A percentile compares a stretch with the other conserved stretches of the same genome.
These are phyloP conservation scores for Pyracantha coccinea DNA, from an alignment of 331 rosid species.

Conservation along the genomic window DNA sequence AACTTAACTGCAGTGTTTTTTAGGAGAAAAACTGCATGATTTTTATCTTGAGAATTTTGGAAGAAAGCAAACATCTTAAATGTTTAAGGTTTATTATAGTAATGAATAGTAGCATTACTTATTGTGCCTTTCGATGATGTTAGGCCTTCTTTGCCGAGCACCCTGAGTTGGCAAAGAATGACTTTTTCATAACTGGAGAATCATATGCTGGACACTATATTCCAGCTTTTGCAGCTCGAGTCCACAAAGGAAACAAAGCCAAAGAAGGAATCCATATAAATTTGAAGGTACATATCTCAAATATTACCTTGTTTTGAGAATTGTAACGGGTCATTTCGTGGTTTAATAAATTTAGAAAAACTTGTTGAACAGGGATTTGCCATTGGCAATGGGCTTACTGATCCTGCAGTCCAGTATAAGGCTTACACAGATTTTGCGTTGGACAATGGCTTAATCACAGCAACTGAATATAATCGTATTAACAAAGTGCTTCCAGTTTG, in stretches of 20 bases:
- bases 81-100: background rate
- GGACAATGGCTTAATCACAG: constrained; percentile 63
- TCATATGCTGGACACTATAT: constrained; percentile 98
- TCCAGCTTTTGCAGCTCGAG: constrained; percentile 94
- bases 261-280: constrained; percentile 91
- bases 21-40: no score
- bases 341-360: constrained; percentile 12
- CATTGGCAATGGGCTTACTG: constrained; percentile 95
- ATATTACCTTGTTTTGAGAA: background rate
- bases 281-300: constrained; percentile 48
- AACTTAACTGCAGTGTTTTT: no score
- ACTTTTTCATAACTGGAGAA: constrained; percentile 88
- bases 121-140: background rate
- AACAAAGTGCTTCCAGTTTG: constrained; percentile 71
- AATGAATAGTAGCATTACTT: constrained; percentile 1
- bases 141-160: constrained; percentile 84
- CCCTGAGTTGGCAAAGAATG: constrained; percentile 67
- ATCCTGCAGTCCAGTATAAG: constrained; percentile 86
- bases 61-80: no score
- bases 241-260: constrained; percentile 86
- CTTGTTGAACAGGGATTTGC: constrained; percentile 77
- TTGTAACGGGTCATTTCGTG: background rate
- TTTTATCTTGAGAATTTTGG: no score
- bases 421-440: constrained; percentile 90
- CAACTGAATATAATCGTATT: constrained; percentile 51